phyloP scores from a whole-genome alignment of 345 rosid genomes.

The Jatropha curcas region DNA sequence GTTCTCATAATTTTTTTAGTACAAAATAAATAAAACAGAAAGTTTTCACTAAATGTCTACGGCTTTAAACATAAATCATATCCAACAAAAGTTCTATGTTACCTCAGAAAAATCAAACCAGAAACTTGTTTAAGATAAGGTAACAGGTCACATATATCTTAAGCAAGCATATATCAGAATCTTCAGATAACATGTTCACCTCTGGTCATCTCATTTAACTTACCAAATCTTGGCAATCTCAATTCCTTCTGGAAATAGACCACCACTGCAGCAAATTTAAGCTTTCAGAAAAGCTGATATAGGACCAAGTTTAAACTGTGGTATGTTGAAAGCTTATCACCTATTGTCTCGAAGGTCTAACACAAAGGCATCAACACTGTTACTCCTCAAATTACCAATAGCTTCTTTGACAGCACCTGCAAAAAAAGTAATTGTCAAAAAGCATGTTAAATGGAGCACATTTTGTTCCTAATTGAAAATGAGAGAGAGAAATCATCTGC shows the following conservation, averaged over 20 bases:
- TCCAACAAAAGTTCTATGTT: background rate
- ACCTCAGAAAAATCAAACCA: background rate
- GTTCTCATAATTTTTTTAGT: background rate
- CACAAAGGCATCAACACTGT: slow-evolving; percentile 69
- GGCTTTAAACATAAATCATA: background rate
- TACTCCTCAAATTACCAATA: slow-evolving; percentile 64
- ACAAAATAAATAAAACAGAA: background rate
- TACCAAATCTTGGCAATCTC: slow-evolving; percentile 95
- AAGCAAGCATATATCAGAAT: background rate
- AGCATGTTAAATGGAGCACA: background rate
- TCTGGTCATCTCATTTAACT: slow-evolving; percentile 21
- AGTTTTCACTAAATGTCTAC: background rate
- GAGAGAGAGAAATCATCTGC: background rate
- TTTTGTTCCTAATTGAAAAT: background rate
- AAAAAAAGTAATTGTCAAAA: slow-evolving; percentile 23
- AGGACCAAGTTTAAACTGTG: slow-evolving; percentile 22
- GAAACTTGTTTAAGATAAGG: too few species aligned
- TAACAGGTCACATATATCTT: background rate
- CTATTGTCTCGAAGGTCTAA: slow-evolving; percentile 97
- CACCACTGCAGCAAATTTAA: slow-evolving; percentile 75
- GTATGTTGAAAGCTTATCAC: slow-evolving; percentile 46
- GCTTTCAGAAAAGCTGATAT: slow-evolving; percentile 39
- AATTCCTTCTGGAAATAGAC: slow-evolving; percentile 94
- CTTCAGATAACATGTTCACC: background rate
- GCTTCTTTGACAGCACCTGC: slow-evolving; percentile 88